A percentile compares a stretch with the other conserved stretches of the same genome.
These are phyloP conservation scores for Aegle marmelos DNA, from an alignment of 345 rosid species.

Conservation along the genomic window DNA sequence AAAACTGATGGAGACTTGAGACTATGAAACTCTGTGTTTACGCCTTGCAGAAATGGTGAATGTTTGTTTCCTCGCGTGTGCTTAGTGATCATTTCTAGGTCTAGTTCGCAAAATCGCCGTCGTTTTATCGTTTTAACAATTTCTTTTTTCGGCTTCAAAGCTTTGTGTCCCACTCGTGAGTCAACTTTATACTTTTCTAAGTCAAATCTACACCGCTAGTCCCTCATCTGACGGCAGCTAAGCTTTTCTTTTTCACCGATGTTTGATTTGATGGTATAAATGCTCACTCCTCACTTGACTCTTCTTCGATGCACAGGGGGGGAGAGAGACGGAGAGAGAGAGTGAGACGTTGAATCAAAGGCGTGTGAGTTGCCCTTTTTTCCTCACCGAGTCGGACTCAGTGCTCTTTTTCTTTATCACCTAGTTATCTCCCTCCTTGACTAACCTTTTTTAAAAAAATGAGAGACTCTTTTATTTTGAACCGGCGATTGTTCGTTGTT, in stretches of 20 bases:
- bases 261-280: slow-evolving; percentile 13
- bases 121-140: slow-evolving; percentile 23
- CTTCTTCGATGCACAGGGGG: slow-evolving; percentile 24
- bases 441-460: slow-evolving; percentile 5
- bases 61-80: neutral
- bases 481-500: slow-evolving; percentile 19
- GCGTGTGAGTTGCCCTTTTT: neutral
- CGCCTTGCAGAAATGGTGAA: neutral
- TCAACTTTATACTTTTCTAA: slow-evolving; percentile 4
- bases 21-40: slow-evolving; percentile 10
- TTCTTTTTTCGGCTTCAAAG: neutral
- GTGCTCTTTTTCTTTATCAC: neutral
- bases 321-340: slow-evolving; percentile 9
- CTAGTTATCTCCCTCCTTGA: neutral
- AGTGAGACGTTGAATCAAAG: slow-evolving; percentile 4
- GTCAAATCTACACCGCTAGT: slow-evolving; percentile 30
- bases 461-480: slow-evolving; percentile 6
- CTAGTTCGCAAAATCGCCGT: slow-evolving; percentile 29
- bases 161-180: slow-evolving; percentile 21
- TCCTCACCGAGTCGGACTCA: neutral
- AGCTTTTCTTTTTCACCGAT: neutral
- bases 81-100: neutral
- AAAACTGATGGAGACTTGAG: slow-evolving; percentile 8
- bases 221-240: slow-evolving; percentile 31
- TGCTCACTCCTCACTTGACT: neutral